Evolutionary conservation across 495 filamentous ascomycete species (phyloP), one percentile per base, ranked within the genome.

Genomic region (Penicillium tannophilum): DNA sequence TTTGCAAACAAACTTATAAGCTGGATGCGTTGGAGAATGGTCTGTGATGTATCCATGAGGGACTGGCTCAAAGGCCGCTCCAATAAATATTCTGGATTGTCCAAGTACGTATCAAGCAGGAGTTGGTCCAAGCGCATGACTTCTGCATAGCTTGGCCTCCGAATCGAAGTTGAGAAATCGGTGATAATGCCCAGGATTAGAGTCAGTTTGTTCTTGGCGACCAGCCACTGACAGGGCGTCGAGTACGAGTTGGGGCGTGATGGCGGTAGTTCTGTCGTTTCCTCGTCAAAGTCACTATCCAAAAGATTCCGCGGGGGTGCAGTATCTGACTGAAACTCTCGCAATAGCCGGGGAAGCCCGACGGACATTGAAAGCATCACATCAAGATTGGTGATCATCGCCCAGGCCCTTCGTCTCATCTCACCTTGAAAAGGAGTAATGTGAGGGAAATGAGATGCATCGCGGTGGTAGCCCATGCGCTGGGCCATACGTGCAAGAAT

Each of bases 381-480:
- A 58, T 85, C 82, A 30, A 83, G 54, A 56, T 84, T 77, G 16
- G 68, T 51, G 1, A 82, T 73, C 2, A 78, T 58, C 54, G 79
- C 70, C 83, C 83, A 85, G 42, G 81, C 57, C 12, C 83, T 69
- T n/a, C 82, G 71, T 23, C 83, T 72, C 70, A 86, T 82, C 63
- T 86, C 82, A 4, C 78, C 80, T 35, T 84, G 68, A 49, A 80
- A 85, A 2, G 79, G 75, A 1, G 78, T 73, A 36, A 85, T 77
- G 26, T 67, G 59, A 4, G 72, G 61, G 48, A 77, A 82, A 61
- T 80, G 58, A 20, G 65, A 66, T 16, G 76, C 64, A 46, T 81
- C 76, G 28, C 78, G 69, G 52, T 81, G 78, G 52, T 78, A 79
- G 3, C 77, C 77, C 75, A 79, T 75, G 30, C 72, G 63, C 64